phyloP scores from a whole-genome alignment of 2,329 filamentous ascomycete species.

The Venturia pyrina region DNA sequence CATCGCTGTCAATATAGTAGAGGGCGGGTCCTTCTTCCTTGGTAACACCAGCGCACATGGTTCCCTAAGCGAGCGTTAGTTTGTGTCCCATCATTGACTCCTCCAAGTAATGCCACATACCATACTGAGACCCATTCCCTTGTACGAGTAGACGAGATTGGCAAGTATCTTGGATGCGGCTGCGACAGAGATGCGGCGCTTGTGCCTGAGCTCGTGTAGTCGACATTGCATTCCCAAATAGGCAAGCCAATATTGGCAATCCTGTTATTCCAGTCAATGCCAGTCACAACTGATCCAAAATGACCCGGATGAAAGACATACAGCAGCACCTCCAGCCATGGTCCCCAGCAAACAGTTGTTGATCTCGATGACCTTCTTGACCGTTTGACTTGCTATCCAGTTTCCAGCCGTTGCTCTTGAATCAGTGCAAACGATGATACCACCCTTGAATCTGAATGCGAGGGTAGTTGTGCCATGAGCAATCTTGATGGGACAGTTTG shows the following conservation, averaged over 20 bases:
- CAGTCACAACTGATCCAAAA: constrained; percentile 16
- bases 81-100: not conserved
- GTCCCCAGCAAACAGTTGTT: constrained; percentile 89
- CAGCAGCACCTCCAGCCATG: constrained; percentile 95
- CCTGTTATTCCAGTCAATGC: constrained; percentile 37
- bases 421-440: constrained; percentile 97
- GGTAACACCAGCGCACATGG: constrained; percentile 97
- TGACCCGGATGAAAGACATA: constrained; percentile 30
- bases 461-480: constrained; percentile 97
- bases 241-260: constrained; percentile 99
- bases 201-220: constrained; percentile 97
- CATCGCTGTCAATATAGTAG: constrained; percentile 98
- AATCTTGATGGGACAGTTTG: constrained; percentile 96
- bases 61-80: constrained; percentile 44
- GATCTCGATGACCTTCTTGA: constrained; percentile 99
- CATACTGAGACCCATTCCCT: constrained; percentile 98
- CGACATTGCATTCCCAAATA: constrained; percentile 99
- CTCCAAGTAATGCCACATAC: constrained; percentile 19
- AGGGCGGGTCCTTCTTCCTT: constrained; percentile 91
- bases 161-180: constrained; percentile 97
- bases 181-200: constrained; percentile 94
- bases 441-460: constrained; percentile 94
- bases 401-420: constrained; percentile 93
- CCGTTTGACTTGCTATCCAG: constrained; percentile 99
- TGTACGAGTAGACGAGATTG: constrained; percentile 97